Evolutionary conservation across 352 stramenopile genomes (phyloP), one percentile per base, ranked within the genome.

Genomic region (Halophytophthora polymorphica): DNA sequence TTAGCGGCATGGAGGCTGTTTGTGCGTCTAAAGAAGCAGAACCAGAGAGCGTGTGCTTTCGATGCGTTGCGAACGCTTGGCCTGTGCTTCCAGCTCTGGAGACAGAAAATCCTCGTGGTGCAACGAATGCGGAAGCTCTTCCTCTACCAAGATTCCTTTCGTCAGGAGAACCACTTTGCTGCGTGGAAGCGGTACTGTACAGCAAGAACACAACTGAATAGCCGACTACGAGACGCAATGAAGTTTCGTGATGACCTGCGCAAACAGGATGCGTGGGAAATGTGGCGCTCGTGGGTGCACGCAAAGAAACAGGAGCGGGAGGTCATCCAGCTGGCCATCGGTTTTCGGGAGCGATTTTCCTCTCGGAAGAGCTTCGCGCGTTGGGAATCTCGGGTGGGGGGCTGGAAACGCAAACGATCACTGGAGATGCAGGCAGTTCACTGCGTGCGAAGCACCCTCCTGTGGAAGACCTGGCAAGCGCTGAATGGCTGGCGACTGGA

Each of bases 261-360:
- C 3, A 53, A 59, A 2, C 2, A 45, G 6, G 68, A 71, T 6
- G 65, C 50, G 25, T 86, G 74, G 63, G 18, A 25, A 17, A 54
- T 64, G 18, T 88, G 77, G 77, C 41, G 18, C 13, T 10, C 19
- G 2, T 83, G 50, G 42, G 34, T 84, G 0, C 2, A 17, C 1
- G 7, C 18, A 1, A 48, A 55, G 13, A 49, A 21, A 6, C 50
- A 66, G 37, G 61, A 70, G 13, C 69, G 60, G 17, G 19, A 54
- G 28, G 69, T 60, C 3, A 53, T 86, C 3, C 28, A 35, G 2
- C 57, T 69, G 4, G 77, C 77, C 8, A 25, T 70, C 14, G 39
- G 21, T 1, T 86, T 83, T 15, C 53, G 64, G 5, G 50, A 58
- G 7, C 70, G 60, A 4, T 78, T 82, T 41, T 71, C 65, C 19